These are phyloP conservation scores for Cladosporium sp. DNA, from an alignment of 2,329 filamentous ascomycete genomes.

Conservation along the genomic window DNA sequence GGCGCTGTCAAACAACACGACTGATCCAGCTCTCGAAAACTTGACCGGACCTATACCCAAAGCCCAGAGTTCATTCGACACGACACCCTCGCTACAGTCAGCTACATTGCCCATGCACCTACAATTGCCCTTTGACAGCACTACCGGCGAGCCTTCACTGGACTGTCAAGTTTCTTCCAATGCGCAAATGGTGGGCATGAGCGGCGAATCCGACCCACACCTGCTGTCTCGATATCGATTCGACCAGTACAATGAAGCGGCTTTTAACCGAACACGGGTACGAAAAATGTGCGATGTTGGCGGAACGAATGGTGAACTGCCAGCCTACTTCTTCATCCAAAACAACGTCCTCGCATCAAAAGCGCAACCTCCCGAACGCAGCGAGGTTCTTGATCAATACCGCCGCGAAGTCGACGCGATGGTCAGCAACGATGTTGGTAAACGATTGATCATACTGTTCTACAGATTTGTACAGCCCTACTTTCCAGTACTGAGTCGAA, in stretches of 20 bases:
- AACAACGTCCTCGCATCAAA: conserved; percentile 32
- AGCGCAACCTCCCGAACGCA: conserved; percentile 30
- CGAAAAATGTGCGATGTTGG: conserved; percentile 28
- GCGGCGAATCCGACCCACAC: conserved; percentile 31
- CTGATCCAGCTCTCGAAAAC: conserved; percentile 12
- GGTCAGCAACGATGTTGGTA: conserved; percentile 30
- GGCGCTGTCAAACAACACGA: conserved; percentile 18
- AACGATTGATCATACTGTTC: conserved; percentile 38
- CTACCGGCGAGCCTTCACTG: conserved; percentile 28
- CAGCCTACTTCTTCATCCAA: conserved; percentile 34
- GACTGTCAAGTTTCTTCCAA: conserved; percentile 30
- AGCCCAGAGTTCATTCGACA: conserved; percentile 22
- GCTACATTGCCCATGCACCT: conserved; percentile 20
- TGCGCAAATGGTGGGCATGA: conserved; percentile 31
- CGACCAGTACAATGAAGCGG: conserved; percentile 31
- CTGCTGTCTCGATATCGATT: conserved; percentile 31
- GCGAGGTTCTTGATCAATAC: conserved; percentile 23
- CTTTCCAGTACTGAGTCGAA: conserved; percentile 40
- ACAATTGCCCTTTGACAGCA: conserved; percentile 24
- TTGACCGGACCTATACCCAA: conserved; percentile 9
- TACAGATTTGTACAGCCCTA: conserved; percentile 43
- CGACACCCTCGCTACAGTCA: conserved; percentile 22
- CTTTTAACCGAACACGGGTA: conserved; percentile 29
- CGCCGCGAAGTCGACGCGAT: conserved; percentile 30
- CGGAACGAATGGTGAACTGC: conserved; percentile 18